phyloP scores from a whole-genome alignment of 345 rosid genomes.

The Murraya paniculata region DNA sequence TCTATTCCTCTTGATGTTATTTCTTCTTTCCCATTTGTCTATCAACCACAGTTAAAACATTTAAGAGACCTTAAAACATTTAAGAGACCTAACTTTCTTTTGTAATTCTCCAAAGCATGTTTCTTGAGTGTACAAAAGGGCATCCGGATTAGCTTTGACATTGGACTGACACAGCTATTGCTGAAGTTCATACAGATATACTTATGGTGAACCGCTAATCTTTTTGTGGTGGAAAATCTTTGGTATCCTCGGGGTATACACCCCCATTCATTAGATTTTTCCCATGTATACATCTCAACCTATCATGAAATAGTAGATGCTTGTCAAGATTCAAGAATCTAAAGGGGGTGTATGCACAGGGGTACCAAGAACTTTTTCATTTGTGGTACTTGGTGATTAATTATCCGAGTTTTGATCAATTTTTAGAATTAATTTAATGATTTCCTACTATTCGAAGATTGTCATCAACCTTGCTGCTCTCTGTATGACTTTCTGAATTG shows the following conservation, averaged over 20 bases:
- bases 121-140: not conserved
- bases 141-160: not conserved
- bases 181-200: not conserved
- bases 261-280: not conserved
- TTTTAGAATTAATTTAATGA: not conserved
- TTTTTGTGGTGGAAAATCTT: not conserved
- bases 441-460: not conserved
- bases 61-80: constrained; percentile 2
- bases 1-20: not conserved
- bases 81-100: not conserved
- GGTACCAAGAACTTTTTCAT: not conserved
- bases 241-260: not conserved
- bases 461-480: not conserved
- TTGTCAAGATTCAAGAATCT: not conserved
- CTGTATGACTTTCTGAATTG: not conserved
- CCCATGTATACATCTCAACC: not conserved
- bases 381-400: not conserved
- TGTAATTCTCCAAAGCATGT: not conserved
- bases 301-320: not conserved
- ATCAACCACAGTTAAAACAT: not conserved
- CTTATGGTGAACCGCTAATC: not conserved
- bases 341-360: not conserved
- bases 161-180: not conserved
- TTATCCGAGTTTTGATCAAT: not conserved
- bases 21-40: not conserved